A percentile compares a stretch with the other conserved stretches of the same genome.
phyloP scores from a whole-genome alignment of 768 basidiomycete genomes.

The Russula sp. region DNA sequence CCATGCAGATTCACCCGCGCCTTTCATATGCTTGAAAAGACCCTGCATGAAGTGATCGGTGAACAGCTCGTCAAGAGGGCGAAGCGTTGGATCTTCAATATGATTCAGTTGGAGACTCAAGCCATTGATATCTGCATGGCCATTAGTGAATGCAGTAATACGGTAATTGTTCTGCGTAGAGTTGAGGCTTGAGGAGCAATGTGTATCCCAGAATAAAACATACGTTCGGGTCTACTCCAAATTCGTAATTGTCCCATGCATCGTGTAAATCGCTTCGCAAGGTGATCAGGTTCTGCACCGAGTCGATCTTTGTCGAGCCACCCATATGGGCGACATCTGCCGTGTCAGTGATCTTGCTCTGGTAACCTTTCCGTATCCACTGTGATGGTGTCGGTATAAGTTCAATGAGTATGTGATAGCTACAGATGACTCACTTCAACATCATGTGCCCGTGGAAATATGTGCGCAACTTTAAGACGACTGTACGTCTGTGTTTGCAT shows the following conservation, averaged over 20 bases:
- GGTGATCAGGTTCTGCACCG: not conserved
- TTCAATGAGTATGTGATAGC: not conserved
- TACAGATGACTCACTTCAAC: not conserved
- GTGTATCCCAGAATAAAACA: not conserved
- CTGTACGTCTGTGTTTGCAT: not conserved
- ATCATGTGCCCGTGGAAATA: constrained; percentile 6
- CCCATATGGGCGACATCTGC: not conserved
- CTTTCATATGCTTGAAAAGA: not conserved
- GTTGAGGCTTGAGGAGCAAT: not conserved
- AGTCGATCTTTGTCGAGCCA: not conserved
- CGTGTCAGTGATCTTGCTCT: not conserved
- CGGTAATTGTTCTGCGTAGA: not conserved
- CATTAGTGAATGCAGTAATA: constrained; percentile 3
- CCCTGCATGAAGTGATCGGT: constrained; percentile 8
- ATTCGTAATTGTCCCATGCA: constrained; percentile 6
- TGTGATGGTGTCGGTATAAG: not conserved
- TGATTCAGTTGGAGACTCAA: not conserved
- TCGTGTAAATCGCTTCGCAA: not conserved
- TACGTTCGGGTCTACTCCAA: constrained; percentile 3
- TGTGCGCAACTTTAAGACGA: not conserved
- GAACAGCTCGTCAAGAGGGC: constrained; percentile 8
- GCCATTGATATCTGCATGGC: not conserved
- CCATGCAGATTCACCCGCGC: not conserved
- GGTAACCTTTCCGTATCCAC: constrained; percentile 1
- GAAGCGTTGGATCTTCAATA: not conserved